Conservation (phyloP, 306 rosid species). For the Pterocarpus santalinus region DNA sequence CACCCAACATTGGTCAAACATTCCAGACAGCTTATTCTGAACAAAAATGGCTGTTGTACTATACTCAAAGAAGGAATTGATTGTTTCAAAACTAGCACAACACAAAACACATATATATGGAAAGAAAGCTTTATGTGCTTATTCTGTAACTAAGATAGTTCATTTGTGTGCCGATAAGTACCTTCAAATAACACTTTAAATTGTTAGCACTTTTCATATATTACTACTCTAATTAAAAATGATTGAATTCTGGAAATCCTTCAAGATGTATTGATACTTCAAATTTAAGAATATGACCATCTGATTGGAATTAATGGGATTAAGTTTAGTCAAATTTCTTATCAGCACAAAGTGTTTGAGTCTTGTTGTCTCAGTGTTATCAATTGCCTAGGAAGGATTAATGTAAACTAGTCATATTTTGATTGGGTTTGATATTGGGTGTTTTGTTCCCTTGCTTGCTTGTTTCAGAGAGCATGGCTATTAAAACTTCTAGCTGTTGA, state of each 20-base stretch:
- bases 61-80: background rate
- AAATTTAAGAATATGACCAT: background rate
- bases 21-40: background rate
- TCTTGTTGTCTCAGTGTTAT: background rate
- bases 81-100: constrained; percentile 20
- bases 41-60: background rate
- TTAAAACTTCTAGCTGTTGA: constrained; percentile 85
- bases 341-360: background rate
- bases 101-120: background rate
- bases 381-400: background rate
- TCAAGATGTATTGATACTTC: background rate
- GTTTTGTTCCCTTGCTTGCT: constrained; percentile 38
- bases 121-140: background rate
- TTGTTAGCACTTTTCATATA: background rate
- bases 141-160: background rate
- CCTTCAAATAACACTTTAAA: background rate
- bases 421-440: constrained; percentile 32
- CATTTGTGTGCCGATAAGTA: background rate
- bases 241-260: constrained; percentile 2
- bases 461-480: constrained; percentile 90
- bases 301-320: background rate
- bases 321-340: background rate
- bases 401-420: constrained; percentile 27
- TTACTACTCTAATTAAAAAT: background rate
- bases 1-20: constrained; percentile 9